These are phyloP conservation scores for Rhizomucor pusillus DNA, from an alignment of 371 early-diverging fungal genomes.

Conservation along the genomic window DNA sequence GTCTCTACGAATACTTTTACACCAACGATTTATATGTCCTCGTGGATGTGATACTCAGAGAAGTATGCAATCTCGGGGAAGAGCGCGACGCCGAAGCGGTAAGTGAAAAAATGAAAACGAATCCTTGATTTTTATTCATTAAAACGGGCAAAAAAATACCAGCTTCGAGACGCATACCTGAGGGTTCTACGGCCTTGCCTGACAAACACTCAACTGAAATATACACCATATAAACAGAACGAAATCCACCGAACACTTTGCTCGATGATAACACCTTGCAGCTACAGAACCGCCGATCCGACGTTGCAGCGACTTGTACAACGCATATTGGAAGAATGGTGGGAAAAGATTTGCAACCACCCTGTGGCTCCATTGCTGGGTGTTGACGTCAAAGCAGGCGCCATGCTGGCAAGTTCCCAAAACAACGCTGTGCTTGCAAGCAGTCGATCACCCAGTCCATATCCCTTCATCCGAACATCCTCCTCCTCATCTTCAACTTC, in stretches of 20 bases:
- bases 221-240: slow-evolving; percentile 49
- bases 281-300: slow-evolving; percentile 30
- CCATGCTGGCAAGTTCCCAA: slow-evolving; percentile 2
- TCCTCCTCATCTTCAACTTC: slow-evolving; percentile 11
- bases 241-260: slow-evolving; percentile 47
- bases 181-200: slow-evolving; percentile 71
- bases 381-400: slow-evolving; percentile 12
- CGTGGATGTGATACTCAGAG: slow-evolving; percentile 79
- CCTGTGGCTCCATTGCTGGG: slow-evolving; percentile 17
- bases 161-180: slow-evolving; percentile 77
- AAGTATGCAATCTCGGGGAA: slow-evolving; percentile 71
- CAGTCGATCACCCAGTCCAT: slow-evolving; percentile 7
- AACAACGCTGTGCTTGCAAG: neutral
- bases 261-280: slow-evolving; percentile 34
- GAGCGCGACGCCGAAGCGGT: slow-evolving; percentile 57
- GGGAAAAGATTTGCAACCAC: slow-evolving; percentile 27
- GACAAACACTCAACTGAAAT: slow-evolving; percentile 59
- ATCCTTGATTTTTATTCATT: neutral
- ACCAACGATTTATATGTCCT: slow-evolving; percentile 86
- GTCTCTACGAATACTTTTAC: slow-evolving; percentile 72
- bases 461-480: slow-evolving; percentile 12
- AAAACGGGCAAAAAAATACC: neutral
- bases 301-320: slow-evolving; percentile 38
- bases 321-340: slow-evolving; percentile 56
- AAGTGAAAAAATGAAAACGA: too few relatives aligned